phyloP scores from a whole-genome alignment of 2,329 filamentous ascomycete genomes.

The Clarireedia homoeocarpa region DNA sequence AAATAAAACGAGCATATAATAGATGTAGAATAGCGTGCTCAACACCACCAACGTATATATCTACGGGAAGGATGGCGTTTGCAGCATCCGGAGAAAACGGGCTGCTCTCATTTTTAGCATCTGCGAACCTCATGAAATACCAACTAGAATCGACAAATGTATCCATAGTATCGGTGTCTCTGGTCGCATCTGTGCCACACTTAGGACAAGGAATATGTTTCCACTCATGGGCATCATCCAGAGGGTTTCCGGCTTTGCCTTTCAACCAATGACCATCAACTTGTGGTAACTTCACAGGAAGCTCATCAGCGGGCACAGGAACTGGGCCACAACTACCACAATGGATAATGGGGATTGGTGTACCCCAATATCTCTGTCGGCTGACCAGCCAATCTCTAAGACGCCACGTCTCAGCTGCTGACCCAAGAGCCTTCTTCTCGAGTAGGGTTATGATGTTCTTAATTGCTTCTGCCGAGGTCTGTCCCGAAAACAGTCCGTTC shows the following conservation, averaged over 20 bases:
- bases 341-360: slow-evolving; percentile 83
- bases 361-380: slow-evolving; percentile 87
- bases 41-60: slow-evolving; percentile 82
- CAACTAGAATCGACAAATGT: slow-evolving; percentile 94
- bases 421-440: slow-evolving; percentile 46
- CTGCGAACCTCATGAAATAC: slow-evolving; percentile 80
- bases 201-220: slow-evolving; percentile 67
- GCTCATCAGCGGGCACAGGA: slow-evolving; percentile 65
- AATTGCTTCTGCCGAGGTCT: slow-evolving; percentile 55
- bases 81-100: slow-evolving; percentile 56
- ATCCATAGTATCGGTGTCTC: slow-evolving; percentile 93
- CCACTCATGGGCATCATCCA: slow-evolving; percentile 66
- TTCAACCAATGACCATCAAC: slow-evolving; percentile 61
- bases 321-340: slow-evolving; percentile 70
- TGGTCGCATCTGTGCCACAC: slow-evolving; percentile 61
- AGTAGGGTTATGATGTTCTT: slow-evolving; percentile 51
- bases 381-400: slow-evolving; percentile 86
- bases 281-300: slow-evolving; percentile 68
- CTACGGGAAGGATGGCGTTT: slow-evolving; percentile 59
- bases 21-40: slow-evolving; percentile 89
- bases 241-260: slow-evolving; percentile 66
- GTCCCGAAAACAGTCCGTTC: slow-evolving; percentile 57
- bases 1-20: slow-evolving; percentile 82
- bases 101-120: slow-evolving; percentile 54
- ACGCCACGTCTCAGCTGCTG: slow-evolving; percentile 65